Percentiles rank a stretch among this genome's conserved stretches.
phyloP scores from a whole-genome alignment of 2,329 filamentous ascomycete genomes.

The Periglandula ipomoeae region DNA sequence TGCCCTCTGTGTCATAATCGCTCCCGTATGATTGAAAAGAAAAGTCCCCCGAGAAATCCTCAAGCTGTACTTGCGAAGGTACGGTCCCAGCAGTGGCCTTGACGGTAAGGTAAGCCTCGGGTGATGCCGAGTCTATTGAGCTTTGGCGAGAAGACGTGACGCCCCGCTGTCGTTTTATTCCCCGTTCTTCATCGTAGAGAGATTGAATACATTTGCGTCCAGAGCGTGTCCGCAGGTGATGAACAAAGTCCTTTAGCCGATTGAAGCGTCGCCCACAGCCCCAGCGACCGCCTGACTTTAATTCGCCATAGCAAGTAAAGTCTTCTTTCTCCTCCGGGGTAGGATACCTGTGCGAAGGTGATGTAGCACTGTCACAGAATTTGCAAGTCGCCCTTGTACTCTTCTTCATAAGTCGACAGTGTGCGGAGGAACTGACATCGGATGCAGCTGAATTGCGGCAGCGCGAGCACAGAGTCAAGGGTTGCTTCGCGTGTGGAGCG shows the following conservation, averaged over 20 bases:
- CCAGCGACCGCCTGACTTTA: conserved; percentile 4
- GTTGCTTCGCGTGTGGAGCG: not conserved
- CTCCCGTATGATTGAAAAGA: not conserved
- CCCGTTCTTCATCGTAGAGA: conserved; percentile 5
- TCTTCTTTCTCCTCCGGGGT: not conserved
- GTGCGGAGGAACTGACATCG: not conserved
- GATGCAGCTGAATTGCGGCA: not conserved
- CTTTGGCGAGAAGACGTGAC: not conserved
- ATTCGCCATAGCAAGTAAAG: not conserved
- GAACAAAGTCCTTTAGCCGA: not conserved
- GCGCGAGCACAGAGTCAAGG: not conserved
- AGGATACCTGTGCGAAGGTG: not conserved
- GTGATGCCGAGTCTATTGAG: not conserved
- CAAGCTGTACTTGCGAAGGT: not conserved
- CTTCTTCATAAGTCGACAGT: not conserved
- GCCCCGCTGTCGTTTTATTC: not conserved
- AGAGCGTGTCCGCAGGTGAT: conserved; percentile 1
- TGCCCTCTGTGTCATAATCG: not conserved
- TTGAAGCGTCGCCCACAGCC: conserved; percentile 4
- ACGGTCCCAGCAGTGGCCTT: not conserved
- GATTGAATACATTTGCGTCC: conserved; percentile 6
- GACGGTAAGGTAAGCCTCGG: not conserved
- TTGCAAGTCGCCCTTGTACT: not conserved
- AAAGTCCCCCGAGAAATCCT: not conserved
- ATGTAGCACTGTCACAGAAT: not conserved